Evolutionary conservation across 129 eudicot species (phyloP), one percentile per base, ranked within the genome.

Genomic region (Dittrichia graveolens): DNA sequence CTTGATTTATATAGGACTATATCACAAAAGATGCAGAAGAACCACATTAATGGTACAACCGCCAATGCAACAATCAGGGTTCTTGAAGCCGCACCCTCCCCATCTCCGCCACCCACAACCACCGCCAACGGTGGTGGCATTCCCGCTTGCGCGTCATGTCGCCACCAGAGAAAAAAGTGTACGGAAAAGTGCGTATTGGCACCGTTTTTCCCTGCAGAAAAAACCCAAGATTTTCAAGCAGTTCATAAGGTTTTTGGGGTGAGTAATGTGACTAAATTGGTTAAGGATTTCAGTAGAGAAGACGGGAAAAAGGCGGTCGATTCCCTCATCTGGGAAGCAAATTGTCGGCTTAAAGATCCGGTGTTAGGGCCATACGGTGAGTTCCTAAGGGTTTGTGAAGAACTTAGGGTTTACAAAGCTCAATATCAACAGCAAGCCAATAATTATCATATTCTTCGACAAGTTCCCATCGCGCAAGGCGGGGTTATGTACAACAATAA

Each of bases 91-190:
- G 65, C 73, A 16, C 42, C 71, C 46, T 70, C 75, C 49, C 72
- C 77, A 14, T 70, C 82, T 42, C 77, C 82, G 2, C 77, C 82
- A 71, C 78, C 82, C 19, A 4, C 72, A 45, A 71, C 73, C 44
- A 45, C 72, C 35, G 2, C 71, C 53, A 49, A 40, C 13, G 54
- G 53, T 5, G 78, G 62, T 0, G 87, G 83, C 42, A 78, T 80
- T 14, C 79, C 84, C 0, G 96, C 98, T 4, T 93, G 98, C 38
- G 98, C 98, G 9, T 91, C 98, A 0, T 93, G 98, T 89, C 89
- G 95, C 85, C 98, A 93, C 81, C 98, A 93, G 39, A 75, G 98
- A 31, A 93, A 93, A 72, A 87, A 85, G 75, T 93, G 98, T 83
- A 87, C 85, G 0, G 92, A 85, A n/a, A 87, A 89, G 72, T 93